Evolutionary conservation across 768 basidiomycete species (phyloP).

Genomic region (Naganishia vaughanmartiniae): DNA sequence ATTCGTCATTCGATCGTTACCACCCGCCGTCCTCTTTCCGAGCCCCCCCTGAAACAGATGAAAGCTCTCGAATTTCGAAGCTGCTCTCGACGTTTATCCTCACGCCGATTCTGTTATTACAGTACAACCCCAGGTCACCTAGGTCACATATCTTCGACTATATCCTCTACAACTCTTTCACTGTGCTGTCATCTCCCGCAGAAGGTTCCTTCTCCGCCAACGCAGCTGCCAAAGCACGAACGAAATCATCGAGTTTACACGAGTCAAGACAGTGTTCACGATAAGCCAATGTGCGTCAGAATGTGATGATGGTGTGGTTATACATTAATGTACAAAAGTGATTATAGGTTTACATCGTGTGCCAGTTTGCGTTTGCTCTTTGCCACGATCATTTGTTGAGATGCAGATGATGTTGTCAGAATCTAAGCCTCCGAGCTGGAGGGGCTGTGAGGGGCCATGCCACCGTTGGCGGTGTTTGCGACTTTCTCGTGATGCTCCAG

Average conservation of each 20-base stretch:
- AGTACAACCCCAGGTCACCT: no score
- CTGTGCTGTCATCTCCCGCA: no score
- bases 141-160: no score
- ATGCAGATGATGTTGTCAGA: constrained; percentile 8
- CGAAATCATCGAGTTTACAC: neutral
- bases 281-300: neutral
- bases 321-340: neutral
- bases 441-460: constrained; percentile 14
- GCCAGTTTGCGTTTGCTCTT: neutral
- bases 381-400: neutral
- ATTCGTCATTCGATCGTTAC: constrained; percentile 2
- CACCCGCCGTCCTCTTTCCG: no score
- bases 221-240: no score
- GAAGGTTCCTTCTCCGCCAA: no score
- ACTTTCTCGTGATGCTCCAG: constrained; percentile 27
- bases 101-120: no score
- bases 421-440: constrained; percentile 14
- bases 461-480: neutral
- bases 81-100: no score
- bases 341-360: neutral
- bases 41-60: no score
- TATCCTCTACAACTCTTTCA: no score
- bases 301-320: neutral
- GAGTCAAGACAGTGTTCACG: neutral
- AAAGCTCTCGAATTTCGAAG: no score